A percentile compares a stretch with the other conserved stretches of the same genome.
These are phyloP conservation scores for Solanum arcanum DNA, from an alignment of 257 asterid species.

Conservation along the genomic window DNA sequence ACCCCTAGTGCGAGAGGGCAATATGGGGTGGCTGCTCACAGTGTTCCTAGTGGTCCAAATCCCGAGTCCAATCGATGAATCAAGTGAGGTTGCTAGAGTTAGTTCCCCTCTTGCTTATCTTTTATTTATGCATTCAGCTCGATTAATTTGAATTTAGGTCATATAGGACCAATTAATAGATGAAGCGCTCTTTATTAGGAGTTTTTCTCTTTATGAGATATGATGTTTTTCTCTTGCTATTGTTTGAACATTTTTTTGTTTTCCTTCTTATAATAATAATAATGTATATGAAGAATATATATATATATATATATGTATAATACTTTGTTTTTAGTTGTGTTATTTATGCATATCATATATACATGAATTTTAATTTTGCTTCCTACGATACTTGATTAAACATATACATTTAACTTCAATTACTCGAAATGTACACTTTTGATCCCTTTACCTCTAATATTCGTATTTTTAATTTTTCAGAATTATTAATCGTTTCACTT, in stretches of 20 bases:
- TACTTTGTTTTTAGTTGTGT: background rate
- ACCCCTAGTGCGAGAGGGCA: background rate
- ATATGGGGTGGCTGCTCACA: background rate
- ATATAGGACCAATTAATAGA: background rate
- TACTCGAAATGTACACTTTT: background rate
- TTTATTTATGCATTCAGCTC: background rate
- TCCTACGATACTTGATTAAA: background rate
- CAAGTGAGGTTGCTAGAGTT: background rate
- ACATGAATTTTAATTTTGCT: background rate
- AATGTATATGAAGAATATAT: background rate
- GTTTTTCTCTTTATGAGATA: background rate
- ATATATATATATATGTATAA: background rate
- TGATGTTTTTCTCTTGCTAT: background rate
- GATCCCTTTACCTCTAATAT: background rate
- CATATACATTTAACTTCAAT: background rate
- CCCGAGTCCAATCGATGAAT: background rate
- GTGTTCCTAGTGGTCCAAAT: slow-evolving; percentile 3
- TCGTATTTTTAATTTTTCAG: background rate
- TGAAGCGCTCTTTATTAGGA: background rate
- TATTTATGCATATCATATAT: background rate
- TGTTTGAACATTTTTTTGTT: background rate
- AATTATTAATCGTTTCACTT: background rate
- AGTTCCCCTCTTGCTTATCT: background rate
- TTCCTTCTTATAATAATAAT: background rate
- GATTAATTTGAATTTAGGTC: background rate